Evolutionary conservation across 23 red algal species (phyloP).

Genomic region (Cyanidium caldarium): DNA sequence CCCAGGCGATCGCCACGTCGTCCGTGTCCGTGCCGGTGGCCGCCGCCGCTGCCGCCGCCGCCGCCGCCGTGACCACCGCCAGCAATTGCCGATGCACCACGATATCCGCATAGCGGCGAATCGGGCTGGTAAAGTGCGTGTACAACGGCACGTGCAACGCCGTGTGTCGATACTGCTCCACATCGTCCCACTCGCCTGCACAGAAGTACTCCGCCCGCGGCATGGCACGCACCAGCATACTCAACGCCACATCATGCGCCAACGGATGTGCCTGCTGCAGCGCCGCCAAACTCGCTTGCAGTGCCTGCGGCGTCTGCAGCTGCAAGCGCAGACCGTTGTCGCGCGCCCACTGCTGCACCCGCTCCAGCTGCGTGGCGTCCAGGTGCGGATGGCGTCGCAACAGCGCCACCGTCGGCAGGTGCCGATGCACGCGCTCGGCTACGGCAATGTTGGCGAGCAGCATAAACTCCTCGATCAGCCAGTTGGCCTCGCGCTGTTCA

Average conservation of each 20-base stretch:
- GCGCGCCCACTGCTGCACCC: neutral
- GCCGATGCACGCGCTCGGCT: conserved; percentile 35
- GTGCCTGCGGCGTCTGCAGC: neutral
- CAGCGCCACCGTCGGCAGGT: conserved; percentile 56
- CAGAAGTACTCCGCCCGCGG: conserved; percentile 91
- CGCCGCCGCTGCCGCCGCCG: too few species aligned
- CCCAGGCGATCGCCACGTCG: too few species aligned
- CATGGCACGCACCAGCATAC: conserved; percentile 18
- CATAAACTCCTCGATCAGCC: conserved; percentile 97
- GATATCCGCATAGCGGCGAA: conserved; percentile 67
- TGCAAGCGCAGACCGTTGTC: neutral
- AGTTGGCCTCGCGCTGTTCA: conserved; percentile 54
- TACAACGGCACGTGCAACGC: conserved; percentile 73
- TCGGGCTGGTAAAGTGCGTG: conserved; percentile 98
- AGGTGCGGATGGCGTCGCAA: conserved; percentile 75
- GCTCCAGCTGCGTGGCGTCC: neutral
- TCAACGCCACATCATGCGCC: neutral
- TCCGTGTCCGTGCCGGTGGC: too few species aligned
- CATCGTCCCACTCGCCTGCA: conserved; percentile 51
- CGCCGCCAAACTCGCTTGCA: conserved; percentile 1
- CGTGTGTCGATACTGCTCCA: conserved; percentile 74
- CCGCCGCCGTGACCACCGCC: neutral
- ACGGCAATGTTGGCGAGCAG: conserved; percentile 78
- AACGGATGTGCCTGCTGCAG: neutral
- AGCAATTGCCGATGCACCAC: neutral